Evolutionary conservation across 2,329 filamentous ascomycete genomes (phyloP).

Genomic region (Fonsecaea pugnacius): DNA sequence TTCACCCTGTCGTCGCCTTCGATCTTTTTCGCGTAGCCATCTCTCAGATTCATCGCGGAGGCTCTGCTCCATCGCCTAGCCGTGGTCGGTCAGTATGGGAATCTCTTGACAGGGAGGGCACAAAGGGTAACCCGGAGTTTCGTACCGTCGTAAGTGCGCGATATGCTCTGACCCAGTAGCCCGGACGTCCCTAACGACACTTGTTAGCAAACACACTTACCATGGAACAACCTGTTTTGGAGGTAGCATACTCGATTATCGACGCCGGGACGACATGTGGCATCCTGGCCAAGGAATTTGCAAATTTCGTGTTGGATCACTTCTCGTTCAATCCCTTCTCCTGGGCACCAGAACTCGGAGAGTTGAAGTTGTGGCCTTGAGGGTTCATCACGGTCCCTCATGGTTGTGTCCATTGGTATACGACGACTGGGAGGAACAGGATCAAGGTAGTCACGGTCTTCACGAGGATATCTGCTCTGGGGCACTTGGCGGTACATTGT

Average conservation of each 20-base stretch:
- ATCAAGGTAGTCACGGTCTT: slow-evolving; percentile 37
- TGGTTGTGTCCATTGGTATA: slow-evolving; percentile 43
- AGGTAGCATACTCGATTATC: slow-evolving; percentile 68
- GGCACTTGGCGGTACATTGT: slow-evolving; percentile 28
- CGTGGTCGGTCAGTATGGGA: slow-evolving; percentile 17
- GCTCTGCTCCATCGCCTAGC: slow-evolving; percentile 59
- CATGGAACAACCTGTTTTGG: slow-evolving; percentile 8
- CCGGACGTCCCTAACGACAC: slow-evolving; percentile 64
- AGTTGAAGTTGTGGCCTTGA: slow-evolving; percentile 47
- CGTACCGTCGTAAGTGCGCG: slow-evolving; percentile 77
- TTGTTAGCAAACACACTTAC: slow-evolving; percentile 30
- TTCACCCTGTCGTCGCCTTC: slow-evolving; percentile 28
- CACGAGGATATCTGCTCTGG: slow-evolving; percentile 30
- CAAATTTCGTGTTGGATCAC: slow-evolving; percentile 85
- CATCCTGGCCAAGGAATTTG: slow-evolving; percentile 81
- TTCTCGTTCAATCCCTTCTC: slow-evolving; percentile 80
- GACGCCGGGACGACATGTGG: slow-evolving; percentile 71
- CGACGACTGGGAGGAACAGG: slow-evolving; percentile 42
- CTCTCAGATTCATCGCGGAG: slow-evolving; percentile 53
- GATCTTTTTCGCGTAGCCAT: slow-evolving; percentile 47
- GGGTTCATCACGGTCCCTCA: slow-evolving; percentile 29
- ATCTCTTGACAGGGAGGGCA: not conserved
- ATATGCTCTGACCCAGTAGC: slow-evolving; percentile 79
- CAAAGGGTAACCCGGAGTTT: slow-evolving; percentile 24
- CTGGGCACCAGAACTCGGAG: slow-evolving; percentile 80